Evolutionary conservation across 495 filamentous ascomycete genomes (phyloP), one percentile per base, ranked within the genome.

Genomic region (Melanomma pulvis-pyrius): DNA sequence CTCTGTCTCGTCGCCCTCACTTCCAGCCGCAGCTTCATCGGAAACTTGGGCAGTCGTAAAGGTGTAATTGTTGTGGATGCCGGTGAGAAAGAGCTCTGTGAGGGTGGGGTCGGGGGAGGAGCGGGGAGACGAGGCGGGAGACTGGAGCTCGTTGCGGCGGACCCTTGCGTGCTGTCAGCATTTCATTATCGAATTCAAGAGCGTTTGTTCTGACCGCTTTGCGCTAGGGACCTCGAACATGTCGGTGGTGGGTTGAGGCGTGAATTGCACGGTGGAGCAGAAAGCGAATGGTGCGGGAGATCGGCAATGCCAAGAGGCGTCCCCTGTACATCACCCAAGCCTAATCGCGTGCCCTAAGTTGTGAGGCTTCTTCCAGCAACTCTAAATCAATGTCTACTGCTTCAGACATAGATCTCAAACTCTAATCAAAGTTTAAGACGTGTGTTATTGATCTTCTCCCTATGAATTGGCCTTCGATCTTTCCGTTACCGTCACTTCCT

Each of bases 141-240:
- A 75, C 60, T 77, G 78, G 21, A 86, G 76, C 21, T 85, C 82
- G 34, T 81, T 75, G 46, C 84, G 77, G 29, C 83, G 76, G 34
- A 86, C 79, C 30, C 84, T 86, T 65, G 9, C 11, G 8, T n/a
- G n/a, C 9, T 39, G 24, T 57, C 13, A 57, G 53, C 19, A 57
- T 1, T 2, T 6, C 19, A 5, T 12, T n/a, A 25, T 59, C 9
- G 22, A 59, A 2, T 58, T n/a, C 8, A 58, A 28, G 7, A 24
- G 5, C 4, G 25, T 2, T 7, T 24, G 2, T 32, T 21, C 77
- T 54, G 74, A 83, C 83, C 82, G 77, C 67, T 84, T 86, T 44
- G 83, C 81, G 58, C 80, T 74, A 21, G 82, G 82, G 9, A 84
- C 25, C 30, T 82, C 79, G 58, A 83, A 84, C 82, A 86, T 85